These are phyloP conservation scores for Candida easanensis DNA, from an alignment of 805 yeast genomes.

Conservation along the genomic window DNA sequence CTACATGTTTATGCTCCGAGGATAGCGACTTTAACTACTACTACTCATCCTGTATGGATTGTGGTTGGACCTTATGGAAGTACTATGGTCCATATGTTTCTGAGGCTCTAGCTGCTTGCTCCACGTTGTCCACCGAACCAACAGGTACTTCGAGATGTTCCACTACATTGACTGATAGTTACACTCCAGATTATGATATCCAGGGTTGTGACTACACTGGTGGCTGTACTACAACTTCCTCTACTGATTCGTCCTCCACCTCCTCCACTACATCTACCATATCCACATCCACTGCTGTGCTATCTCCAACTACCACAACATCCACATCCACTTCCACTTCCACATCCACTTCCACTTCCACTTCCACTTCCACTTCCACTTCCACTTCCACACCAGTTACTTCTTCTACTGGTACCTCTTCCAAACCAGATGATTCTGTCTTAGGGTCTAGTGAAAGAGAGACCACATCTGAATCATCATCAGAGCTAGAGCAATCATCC, in stretches of 20 bases:
- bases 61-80: conserved; percentile 15
- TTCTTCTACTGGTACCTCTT: no score
- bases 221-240: conserved; percentile 7
- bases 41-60: conserved; percentile 10
- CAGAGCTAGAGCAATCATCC: no score
- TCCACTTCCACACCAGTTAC: no score
- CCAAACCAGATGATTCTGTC: no score
- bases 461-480: no score
- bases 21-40: conserved; percentile 7
- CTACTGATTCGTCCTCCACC: no score
- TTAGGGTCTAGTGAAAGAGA: no score
- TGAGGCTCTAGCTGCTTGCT: conserved; percentile 28
- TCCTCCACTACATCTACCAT: no score
- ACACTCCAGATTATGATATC: conserved; percentile 1
- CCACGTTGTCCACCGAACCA: conserved; percentile 23
- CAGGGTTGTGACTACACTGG: conserved; percentile 11
- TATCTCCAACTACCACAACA: no score
- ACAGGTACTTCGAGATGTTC: conserved; percentile 31
- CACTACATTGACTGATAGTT: conserved; percentile 19
- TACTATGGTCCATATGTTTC: conserved; percentile 10
- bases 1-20: conserved; percentile 19
- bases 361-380: neutral
- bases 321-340: no score
- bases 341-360: neutral
- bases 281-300: no score